These are phyloP conservation scores for Myriangium duriaei DNA, from an alignment of 2,329 filamentous ascomycete species.

Conservation along the genomic window DNA sequence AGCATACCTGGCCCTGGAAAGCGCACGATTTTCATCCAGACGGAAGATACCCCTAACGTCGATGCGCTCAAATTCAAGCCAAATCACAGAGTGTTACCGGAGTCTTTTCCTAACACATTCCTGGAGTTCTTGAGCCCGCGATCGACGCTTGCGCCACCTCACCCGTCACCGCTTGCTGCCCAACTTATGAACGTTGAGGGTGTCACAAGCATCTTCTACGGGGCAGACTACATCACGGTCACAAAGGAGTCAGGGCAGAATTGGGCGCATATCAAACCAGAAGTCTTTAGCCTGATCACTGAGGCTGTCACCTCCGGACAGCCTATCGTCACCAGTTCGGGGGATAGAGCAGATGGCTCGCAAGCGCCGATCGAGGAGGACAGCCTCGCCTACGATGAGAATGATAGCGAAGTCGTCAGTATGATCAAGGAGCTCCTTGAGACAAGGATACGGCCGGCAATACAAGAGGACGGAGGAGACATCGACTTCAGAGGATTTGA, in stretches of 20 bases:
- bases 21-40: conserved; percentile 94
- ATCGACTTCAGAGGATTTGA: conserved; percentile 84
- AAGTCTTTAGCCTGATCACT: conserved; percentile 89
- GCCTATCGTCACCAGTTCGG: conserved; percentile 60
- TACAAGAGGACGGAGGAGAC: conserved; percentile 94
- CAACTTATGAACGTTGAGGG: conserved; percentile 89
- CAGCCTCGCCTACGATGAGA: conserved; percentile 70
- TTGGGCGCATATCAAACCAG: conserved; percentile 91
- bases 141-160: conserved; percentile 73
- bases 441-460: conserved; percentile 85
- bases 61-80: conserved; percentile 92
- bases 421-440: conserved; percentile 99
- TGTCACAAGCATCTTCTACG: conserved; percentile 90
- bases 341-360: conserved; percentile 44
- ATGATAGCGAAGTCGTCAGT: conserved; percentile 84
- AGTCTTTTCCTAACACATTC: conserved; percentile 59
- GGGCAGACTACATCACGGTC: conserved; percentile 89
- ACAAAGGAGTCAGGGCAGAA: conserved; percentile 79
- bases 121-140: conserved; percentile 87
- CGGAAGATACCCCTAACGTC: conserved; percentile 84
- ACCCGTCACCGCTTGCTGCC: conserved; percentile 82
- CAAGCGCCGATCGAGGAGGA: conserved; percentile 43
- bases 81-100: conserved; percentile 73
- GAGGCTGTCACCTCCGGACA: conserved; percentile 79
- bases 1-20: conserved; percentile 15